Evolutionary conservation across 2,329 filamentous ascomycete genomes (phyloP).

Genomic region (Biscogniauxia marginata): DNA sequence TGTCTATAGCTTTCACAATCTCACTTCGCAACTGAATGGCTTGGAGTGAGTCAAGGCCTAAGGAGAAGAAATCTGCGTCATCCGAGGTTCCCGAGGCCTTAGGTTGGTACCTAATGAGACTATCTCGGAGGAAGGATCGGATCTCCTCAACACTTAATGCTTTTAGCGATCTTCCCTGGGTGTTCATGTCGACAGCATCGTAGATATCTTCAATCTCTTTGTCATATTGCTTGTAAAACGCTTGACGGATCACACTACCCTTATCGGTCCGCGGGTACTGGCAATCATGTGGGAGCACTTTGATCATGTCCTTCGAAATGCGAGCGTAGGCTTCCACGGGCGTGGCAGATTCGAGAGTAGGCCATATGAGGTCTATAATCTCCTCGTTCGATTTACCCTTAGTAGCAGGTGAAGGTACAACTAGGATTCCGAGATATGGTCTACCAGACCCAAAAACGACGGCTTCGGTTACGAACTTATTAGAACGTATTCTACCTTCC

Average conservation of each 20-base stretch:
- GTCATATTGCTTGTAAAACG: conserved; percentile 45
- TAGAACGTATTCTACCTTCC: conserved; percentile 47
- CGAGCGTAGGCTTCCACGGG: conserved; percentile 31
- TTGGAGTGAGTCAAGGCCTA: conserved; percentile 58
- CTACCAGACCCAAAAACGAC: conserved; percentile 52
- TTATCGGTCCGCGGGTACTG: conserved; percentile 52
- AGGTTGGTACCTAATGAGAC: conserved; percentile 28
- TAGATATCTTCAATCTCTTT: conserved; percentile 43
- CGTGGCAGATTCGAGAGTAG: conserved; percentile 31
- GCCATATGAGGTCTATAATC: conserved; percentile 34
- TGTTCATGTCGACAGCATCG: conserved; percentile 25
- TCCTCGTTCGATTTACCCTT: conserved; percentile 22
- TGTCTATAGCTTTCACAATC: conserved; percentile 50
- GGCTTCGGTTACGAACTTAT: conserved; percentile 47
- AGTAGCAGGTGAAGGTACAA: conserved; percentile 26
- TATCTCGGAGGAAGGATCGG: conserved; percentile 31
- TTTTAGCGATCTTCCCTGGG: conserved; percentile 2
- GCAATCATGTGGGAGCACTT: conserved; percentile 42
- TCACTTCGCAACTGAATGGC: conserved; percentile 53
- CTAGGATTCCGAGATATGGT: conserved; percentile 44
- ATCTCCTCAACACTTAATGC: conserved; percentile 5
- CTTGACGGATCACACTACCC: conserved; percentile 49
- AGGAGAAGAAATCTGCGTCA: conserved; percentile 57
- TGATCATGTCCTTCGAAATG: conserved; percentile 49
- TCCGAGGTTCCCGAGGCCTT: conserved; percentile 26